Percentiles rank a stretch among this genome's conserved stretches.
Evolutionary conservation across 2,329 filamentous ascomycete genomes (phyloP).

Genomic region (Macrophomina pseudophaseolina): DNA sequence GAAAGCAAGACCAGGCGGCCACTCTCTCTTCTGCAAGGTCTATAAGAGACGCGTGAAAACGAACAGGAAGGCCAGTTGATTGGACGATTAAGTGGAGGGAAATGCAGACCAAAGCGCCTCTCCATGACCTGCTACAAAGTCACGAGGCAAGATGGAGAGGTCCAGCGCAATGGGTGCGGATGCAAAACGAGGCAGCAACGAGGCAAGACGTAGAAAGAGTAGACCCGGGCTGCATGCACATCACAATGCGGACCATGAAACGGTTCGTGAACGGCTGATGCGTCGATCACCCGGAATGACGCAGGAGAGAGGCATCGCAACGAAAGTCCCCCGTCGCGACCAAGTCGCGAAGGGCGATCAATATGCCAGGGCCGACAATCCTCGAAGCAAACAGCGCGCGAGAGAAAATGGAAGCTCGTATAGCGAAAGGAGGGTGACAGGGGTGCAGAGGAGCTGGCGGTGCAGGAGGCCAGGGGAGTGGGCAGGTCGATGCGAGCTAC

Average conservation of each 20-base stretch:
- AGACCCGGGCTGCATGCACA: not conserved
- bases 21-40: no score
- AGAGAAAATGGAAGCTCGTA: not conserved
- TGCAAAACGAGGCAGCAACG: not conserved
- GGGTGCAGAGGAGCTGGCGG: not conserved
- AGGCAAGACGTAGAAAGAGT: not conserved
- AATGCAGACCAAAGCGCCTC: no score
- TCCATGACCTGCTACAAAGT: no score
- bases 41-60: no score
- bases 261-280: not conserved
- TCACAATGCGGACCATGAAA: slow-evolving; percentile 1
- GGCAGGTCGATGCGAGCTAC: not conserved
- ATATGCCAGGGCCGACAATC: not conserved
- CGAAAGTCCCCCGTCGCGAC: not conserved
- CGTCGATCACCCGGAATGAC: slow-evolving; percentile 11
- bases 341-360: slow-evolving; percentile 6
- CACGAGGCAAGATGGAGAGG: no score
- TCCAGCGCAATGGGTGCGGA: no score
- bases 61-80: no score
- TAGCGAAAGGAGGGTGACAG: not conserved
- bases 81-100: no score
- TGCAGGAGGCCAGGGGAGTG: not conserved
- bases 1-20: no score
- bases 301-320: not conserved
- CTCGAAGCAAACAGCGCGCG: not conserved